Evolutionary conservation across 208 protist species (phyloP).

Genomic region (Sergeia podlipaevii): DNA sequence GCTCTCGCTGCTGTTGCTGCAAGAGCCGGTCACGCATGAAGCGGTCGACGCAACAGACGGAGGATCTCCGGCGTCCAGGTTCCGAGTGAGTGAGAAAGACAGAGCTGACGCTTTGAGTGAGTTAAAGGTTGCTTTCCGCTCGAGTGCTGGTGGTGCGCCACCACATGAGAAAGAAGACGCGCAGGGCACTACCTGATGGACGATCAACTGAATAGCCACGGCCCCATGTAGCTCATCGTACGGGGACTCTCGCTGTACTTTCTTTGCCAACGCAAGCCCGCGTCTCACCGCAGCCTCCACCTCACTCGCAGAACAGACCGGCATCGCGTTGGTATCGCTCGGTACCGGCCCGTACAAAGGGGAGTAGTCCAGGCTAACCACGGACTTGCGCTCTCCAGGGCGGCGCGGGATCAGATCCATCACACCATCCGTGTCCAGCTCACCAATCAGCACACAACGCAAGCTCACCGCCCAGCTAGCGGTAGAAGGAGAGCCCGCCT

Average conservation of each 20-base stretch:
- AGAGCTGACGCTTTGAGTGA: too few relatives aligned
- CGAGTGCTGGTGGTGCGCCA: not conserved
- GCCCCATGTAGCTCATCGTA: constrained; percentile 11
- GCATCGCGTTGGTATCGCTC: constrained; percentile 14
- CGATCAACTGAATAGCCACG: constrained; percentile 29
- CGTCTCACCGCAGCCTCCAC: constrained; percentile 19
- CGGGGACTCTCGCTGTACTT: not conserved
- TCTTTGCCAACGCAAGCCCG: constrained; percentile 4
- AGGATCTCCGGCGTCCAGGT: too few relatives aligned
- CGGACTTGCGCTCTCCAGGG: not conserved
- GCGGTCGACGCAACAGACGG: too few relatives aligned
- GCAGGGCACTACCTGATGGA: constrained; percentile 31
- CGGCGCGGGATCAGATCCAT: constrained; percentile 19
- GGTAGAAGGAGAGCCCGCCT: constrained; percentile 14
- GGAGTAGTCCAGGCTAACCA: constrained; percentile 27
- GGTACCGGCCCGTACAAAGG: constrained; percentile 31
- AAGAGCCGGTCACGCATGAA: too few relatives aligned
- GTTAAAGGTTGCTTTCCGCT: too few relatives aligned
- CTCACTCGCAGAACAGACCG: constrained; percentile 18
- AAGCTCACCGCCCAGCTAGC: too few relatives aligned
- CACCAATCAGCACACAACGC: constrained; percentile 21
- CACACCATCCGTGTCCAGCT: constrained; percentile 9
- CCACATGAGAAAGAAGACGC: too few relatives aligned
- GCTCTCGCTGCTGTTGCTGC: not conserved
- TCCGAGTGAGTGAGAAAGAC: too few relatives aligned